Conservation (phyloP, 345 rosid species). For the Eucalyptus brandiana region DNA sequence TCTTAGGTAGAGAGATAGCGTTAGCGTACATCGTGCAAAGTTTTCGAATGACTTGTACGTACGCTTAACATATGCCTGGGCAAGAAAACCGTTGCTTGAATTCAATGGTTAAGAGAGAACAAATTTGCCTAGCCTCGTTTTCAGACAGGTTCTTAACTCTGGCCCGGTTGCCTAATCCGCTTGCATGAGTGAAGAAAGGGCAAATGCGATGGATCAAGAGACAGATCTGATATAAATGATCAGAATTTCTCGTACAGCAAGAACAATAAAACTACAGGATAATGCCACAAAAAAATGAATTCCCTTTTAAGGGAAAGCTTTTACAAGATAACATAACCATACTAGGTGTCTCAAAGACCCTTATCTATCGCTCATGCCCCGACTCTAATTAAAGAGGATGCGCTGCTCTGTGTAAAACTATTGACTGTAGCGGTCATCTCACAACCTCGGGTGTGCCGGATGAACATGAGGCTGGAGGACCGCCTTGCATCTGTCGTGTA, state of each 20-base stretch:
- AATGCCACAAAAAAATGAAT: neutral
- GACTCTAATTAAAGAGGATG: neutral
- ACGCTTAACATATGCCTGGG: neutral
- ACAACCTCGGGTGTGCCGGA: conserved; percentile 34
- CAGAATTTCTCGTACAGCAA: neutral
- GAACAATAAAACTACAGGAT: neutral
- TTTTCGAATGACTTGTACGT: neutral
- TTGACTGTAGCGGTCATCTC: conserved; percentile 5
- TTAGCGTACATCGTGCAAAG: neutral
- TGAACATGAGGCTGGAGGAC: conserved; percentile 39
- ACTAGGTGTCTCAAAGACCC: neutral
- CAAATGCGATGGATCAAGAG: neutral
- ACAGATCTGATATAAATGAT: neutral
- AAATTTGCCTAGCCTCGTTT: neutral
- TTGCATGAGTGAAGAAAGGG: neutral
- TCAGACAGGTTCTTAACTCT: neutral
- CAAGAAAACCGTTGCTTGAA: neutral
- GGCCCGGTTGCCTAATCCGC: neutral
- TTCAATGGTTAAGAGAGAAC: neutral
- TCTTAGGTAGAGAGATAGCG: neutral
- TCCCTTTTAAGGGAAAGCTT: neutral
- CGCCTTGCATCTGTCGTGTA: conserved; percentile 52
- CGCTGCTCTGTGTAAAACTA: neutral
- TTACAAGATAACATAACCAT: neutral
- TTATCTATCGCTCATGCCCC: neutral